Conservation (phyloP, 768 basidiomycete genomes). For the Tulasnella sp. region DNA sequence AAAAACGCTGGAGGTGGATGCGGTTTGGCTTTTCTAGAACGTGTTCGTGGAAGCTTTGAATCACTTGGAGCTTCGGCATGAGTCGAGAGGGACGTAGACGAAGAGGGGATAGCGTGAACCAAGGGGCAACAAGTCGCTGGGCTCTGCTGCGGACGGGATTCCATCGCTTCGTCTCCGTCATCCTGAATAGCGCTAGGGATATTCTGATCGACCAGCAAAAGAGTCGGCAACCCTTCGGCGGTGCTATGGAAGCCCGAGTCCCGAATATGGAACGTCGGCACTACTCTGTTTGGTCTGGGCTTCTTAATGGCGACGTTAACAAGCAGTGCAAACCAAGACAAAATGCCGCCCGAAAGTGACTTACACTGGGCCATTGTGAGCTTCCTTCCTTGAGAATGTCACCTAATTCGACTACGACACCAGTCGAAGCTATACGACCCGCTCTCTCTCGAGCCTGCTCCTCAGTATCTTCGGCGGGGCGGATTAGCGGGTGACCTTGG, state of each 20-base stretch:
- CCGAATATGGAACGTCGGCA: neutral
- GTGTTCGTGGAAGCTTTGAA: neutral
- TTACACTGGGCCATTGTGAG: neutral
- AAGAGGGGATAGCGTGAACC: neutral
- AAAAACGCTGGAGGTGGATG: conserved; percentile 34
- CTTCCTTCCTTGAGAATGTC: conserved; percentile 1
- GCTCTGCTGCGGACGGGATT: neutral
- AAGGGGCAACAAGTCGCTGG: neutral
- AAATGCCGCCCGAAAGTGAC: neutral
- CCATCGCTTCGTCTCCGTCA: neutral
- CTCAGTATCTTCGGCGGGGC: conserved; percentile 19
- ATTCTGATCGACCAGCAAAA: neutral
- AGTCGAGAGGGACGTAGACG: neutral
- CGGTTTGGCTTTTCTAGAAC: neutral
- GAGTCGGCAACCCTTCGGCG: neutral
- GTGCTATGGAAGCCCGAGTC: neutral
- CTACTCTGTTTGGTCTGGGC: neutral
- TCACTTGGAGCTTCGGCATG: neutral
- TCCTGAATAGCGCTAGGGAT: neutral
- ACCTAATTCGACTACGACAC: conserved; percentile 15
- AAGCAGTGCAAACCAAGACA: neutral
- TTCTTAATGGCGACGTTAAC: neutral
- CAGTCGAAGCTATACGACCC: neutral
- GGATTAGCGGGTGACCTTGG: conserved; percentile 15
- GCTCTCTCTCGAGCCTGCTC: conserved; percentile 1